Evolutionary conservation across 2,329 filamentous ascomycete species (phyloP), one percentile per base, ranked within the genome.

Genomic region (Onygena corvina): DNA sequence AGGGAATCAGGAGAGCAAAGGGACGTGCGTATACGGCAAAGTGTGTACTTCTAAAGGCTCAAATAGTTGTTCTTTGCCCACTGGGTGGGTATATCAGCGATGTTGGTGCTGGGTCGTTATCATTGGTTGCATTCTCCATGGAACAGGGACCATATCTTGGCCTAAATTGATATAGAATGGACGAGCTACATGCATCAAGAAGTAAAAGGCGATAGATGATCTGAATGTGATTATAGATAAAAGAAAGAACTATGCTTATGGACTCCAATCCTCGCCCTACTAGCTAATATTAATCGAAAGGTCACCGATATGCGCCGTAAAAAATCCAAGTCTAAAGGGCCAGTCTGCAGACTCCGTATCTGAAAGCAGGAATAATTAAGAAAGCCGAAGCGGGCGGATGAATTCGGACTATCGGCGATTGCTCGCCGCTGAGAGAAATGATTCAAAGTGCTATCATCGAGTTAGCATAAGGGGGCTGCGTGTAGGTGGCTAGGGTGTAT

Each of bases 391-490:
- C 27, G 27, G 4, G 27, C 11, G 27, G 27, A 11, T 29, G 27
- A 11, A 5, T 29, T 29, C 11, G 4, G 11, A 23, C 11, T 40
- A 45, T 30, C 42, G 29, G 11, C 42, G 42, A 8, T 9, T 35
- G 3, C 29, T 14, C 11, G 33, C 4, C 14, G 31, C 40, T 21
- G 33, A 46, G 9, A 53, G 59, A 60, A 67, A 64, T 42, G 66
- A 61, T 14, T 68, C 63, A 56, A 69, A 62, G 57, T 68, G 66
- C 65, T 68, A 45, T 11, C 9, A 21, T 14, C 21, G 9, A n/a
- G 47, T 59, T 52, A 62, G 52, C 49, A 33, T 18, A 12, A 18
- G 12, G 4, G 14, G 7, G 25, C 21, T 14, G 30, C 16, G 16
- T 18, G 4, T 8, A 27, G n/a, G 4, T 3, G 33, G 4, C 25